Conservation (phyloP, 768 basidiomycete genomes). For the Pholiota molesta region DNA sequence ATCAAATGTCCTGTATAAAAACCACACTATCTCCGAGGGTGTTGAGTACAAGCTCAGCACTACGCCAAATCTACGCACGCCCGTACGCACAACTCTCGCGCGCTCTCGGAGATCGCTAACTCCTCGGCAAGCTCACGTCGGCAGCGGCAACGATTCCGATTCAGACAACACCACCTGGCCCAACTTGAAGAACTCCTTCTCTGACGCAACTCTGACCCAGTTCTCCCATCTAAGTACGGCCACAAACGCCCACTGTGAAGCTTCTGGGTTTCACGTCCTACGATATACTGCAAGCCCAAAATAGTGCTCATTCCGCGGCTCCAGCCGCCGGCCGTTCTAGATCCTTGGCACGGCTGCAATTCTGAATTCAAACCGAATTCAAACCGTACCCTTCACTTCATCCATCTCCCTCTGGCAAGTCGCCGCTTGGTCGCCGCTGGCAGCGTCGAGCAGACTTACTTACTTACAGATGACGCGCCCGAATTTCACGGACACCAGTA, state of each 20-base stretch:
- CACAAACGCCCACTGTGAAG: too few relatives aligned
- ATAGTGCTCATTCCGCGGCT: background rate
- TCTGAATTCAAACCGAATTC: too few relatives aligned
- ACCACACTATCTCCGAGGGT: background rate
- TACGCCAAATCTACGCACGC: background rate
- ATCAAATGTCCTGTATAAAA: background rate
- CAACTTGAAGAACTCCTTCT: too few relatives aligned
- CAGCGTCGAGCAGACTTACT: background rate
- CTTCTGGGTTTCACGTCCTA: too few relatives aligned
- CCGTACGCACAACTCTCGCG: background rate
- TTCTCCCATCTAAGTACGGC: too few relatives aligned
- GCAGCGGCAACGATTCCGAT: background rate
- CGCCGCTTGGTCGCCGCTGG: background rate
- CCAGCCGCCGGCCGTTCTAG: background rate
- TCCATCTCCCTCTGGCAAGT: background rate
- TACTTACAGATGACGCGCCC: background rate
- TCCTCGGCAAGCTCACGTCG: background rate
- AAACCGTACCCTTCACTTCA: background rate
- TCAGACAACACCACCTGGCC: background rate
- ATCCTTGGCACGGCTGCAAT: background rate
- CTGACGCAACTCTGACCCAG: background rate
- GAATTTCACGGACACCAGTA: background rate
- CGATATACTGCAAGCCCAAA: background rate
- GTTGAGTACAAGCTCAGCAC: too few relatives aligned
- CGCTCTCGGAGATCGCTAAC: background rate